These are phyloP conservation scores for Euryodendron excelsum DNA, from an alignment of 148 eudicot species.

Conservation along the genomic window DNA sequence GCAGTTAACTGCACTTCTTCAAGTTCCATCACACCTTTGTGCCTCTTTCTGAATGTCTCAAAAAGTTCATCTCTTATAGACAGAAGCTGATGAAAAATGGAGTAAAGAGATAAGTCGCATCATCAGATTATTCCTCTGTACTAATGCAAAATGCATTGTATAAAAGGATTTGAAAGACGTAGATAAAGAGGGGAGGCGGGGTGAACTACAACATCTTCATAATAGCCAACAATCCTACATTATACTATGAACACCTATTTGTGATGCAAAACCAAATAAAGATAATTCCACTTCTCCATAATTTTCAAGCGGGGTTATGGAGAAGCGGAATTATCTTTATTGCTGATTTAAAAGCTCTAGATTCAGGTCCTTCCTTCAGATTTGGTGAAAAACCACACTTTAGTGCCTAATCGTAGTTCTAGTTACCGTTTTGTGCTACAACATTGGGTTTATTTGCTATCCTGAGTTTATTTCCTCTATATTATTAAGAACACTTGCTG, in stretches of 20 bases:
- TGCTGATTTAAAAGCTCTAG: no score
- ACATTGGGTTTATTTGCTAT: no score
- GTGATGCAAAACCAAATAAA: background rate
- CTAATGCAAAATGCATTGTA: background rate
- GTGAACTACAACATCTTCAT: background rate
- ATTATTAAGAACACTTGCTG: background rate
- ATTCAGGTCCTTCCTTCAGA: no score
- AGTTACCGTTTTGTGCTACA: background rate
- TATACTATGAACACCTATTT: background rate
- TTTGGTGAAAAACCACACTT: no score
- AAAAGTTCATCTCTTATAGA: slow-evolving; percentile 94
- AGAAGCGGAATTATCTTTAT: no score
- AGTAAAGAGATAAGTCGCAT: slow-evolving; percentile 17
- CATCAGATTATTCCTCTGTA: background rate
- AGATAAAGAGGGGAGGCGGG: background rate
- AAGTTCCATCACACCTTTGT: slow-evolving; percentile 88
- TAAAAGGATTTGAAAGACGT: background rate
- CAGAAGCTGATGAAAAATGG: slow-evolving; percentile 48
- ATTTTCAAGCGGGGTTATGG: background rate
- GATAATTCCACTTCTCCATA: background rate
- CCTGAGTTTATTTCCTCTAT: background rate
- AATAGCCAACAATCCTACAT: background rate
- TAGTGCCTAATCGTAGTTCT: no score
- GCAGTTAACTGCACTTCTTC: slow-evolving; percentile 97
- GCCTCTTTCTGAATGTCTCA: slow-evolving; percentile 93